These are phyloP conservation scores for Sisymbrium altissimum DNA, from an alignment of 345 rosid genomes.

Conservation along the genomic window DNA sequence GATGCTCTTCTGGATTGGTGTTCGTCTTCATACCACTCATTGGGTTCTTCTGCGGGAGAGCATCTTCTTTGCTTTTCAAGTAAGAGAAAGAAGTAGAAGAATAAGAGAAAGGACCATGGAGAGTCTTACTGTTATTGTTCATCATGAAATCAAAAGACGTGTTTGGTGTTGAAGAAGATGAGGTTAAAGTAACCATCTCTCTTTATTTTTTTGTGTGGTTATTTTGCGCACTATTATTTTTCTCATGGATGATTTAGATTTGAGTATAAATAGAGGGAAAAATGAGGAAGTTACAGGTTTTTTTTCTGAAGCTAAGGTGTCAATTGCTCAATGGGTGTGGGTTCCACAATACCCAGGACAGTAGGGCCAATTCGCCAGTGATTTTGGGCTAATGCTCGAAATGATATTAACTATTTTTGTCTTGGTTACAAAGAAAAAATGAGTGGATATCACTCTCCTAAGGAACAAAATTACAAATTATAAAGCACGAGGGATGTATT, in stretches of 20 bases:
- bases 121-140: conserved; percentile 28
- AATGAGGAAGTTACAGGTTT: conserved; percentile 16
- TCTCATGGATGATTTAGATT: conserved; percentile 4
- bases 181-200: conserved; percentile 14
- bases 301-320: conserved; percentile 19
- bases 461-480: conserved; percentile 27
- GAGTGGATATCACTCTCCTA: conserved; percentile 19
- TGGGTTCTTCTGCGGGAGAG: conserved; percentile 34
- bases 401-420: conserved; percentile 18
- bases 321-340: background rate
- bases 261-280: conserved; percentile 13
- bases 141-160: conserved; percentile 27
- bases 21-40: conserved; percentile 19
- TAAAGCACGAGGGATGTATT: conserved; percentile 30
- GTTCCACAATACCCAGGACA: conserved; percentile 1
- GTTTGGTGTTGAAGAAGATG: conserved; percentile 32
- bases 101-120: conserved; percentile 42
- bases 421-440: conserved; percentile 2
- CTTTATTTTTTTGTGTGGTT: background rate
- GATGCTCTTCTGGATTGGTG: conserved; percentile 6
- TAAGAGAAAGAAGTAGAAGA: conserved; percentile 38
- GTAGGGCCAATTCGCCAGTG: conserved; percentile 18
- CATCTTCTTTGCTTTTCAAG: conserved; percentile 43
- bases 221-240: background rate
- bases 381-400: conserved; percentile 7